A percentile compares a stretch with the other conserved stretches of the same genome.
These are phyloP conservation scores for Gynochthodes officinalis DNA, from an alignment of 257 asterid genomes.

Conservation along the genomic window DNA sequence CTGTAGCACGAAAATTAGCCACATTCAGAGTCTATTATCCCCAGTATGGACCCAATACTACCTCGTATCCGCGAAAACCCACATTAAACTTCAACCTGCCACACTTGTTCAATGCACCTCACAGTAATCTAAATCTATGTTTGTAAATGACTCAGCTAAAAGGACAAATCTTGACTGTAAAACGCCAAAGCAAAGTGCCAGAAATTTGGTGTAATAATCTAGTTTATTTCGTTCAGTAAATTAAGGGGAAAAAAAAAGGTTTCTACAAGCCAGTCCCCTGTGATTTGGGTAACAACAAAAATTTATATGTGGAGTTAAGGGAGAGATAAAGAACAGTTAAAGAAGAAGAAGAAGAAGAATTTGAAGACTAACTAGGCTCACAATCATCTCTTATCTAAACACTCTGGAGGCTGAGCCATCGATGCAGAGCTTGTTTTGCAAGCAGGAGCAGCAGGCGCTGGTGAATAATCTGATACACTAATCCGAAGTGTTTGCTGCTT, in stretches of 20 bases:
- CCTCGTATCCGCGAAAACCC: background rate
- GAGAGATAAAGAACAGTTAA: background rate
- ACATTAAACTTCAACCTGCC: background rate
- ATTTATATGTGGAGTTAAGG: background rate
- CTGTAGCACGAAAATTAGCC: too few species aligned
- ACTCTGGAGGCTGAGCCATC: conserved; percentile 35
- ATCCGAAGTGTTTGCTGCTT: conserved; percentile 70
- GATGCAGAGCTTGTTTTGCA: conserved; percentile 47
- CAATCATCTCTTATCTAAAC: conserved; percentile 31
- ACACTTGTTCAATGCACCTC: background rate
- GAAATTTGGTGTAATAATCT: background rate
- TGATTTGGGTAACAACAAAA: background rate
- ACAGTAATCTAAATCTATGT: background rate
- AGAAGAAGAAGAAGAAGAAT: background rate
- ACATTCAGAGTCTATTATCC: too few species aligned
- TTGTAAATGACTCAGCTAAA: too few species aligned
- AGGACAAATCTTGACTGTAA: background rate
- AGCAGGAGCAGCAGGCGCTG: conserved; percentile 38
- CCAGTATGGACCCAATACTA: background rate
- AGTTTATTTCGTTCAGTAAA: conserved; percentile 6
- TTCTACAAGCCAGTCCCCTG: background rate
- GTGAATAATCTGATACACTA: conserved; percentile 42
- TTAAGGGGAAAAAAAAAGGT: background rate
- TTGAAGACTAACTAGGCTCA: conserved; percentile 25
- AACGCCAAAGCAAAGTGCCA: background rate